phyloP scores from a whole-genome alignment of 805 yeast species.

The Starmera amethionina region DNA sequence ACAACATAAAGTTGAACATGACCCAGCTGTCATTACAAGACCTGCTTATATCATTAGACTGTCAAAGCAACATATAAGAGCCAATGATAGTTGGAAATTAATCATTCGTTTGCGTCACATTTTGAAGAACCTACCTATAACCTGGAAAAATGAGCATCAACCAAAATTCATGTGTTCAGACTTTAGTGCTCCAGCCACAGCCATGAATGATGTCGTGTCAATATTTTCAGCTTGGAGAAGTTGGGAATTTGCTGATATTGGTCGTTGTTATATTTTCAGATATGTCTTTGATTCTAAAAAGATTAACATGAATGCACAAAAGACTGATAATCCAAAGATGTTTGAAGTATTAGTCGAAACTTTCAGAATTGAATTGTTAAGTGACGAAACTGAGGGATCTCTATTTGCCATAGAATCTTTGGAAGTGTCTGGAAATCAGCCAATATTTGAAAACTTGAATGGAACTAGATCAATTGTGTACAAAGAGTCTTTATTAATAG shows the following conservation, averaged over 20 bases:
- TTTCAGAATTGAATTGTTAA: slow-evolving; percentile 17
- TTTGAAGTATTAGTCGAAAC: slow-evolving; percentile 23
- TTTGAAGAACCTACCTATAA: slow-evolving; percentile 42
- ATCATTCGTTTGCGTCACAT: slow-evolving; percentile 73
- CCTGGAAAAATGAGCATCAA: slow-evolving; percentile 34
- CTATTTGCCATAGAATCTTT: slow-evolving; percentile 20
- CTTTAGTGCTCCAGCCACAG: slow-evolving; percentile 41
- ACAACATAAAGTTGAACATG: slow-evolving; percentile 52
- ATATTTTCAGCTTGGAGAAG: slow-evolving; percentile 76
- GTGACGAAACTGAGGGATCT: slow-evolving; percentile 22
- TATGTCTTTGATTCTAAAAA: slow-evolving; percentile 33
- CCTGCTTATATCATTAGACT: slow-evolving; percentile 78
- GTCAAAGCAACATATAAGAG: slow-evolving; percentile 63
- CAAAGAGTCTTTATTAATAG: not conserved
- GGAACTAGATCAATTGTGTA: not conserved
- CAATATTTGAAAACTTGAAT: not conserved
- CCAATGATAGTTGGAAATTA: slow-evolving; percentile 82
- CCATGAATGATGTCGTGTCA: slow-evolving; percentile 42
- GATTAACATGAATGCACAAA: slow-evolving; percentile 2
- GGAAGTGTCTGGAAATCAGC: not conserved
- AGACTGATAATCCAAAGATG: slow-evolving; percentile 1
- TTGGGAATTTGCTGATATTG: slow-evolving; percentile 74
- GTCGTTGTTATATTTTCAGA: slow-evolving; percentile 44
- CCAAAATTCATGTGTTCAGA: slow-evolving; percentile 19
- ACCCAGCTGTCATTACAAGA: slow-evolving; percentile 82